Percentiles rank a stretch among this genome's conserved stretches.
Evolutionary conservation across 805 yeast genomes (phyloP).

Genomic region (Babjeviella inositovora): DNA sequence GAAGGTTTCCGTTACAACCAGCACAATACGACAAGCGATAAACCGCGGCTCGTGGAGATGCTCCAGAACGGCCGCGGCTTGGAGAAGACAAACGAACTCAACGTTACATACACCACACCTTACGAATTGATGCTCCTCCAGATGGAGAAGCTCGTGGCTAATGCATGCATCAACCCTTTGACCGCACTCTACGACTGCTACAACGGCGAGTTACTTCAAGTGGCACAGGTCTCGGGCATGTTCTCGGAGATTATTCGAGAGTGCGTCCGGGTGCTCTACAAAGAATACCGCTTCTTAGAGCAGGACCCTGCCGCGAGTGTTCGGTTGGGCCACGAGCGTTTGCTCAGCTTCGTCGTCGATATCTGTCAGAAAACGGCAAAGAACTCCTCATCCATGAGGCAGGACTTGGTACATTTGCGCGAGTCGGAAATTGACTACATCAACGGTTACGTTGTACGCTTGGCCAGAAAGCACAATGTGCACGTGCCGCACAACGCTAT

Average conservation of each 20-base stretch:
- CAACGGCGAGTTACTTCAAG: conserved; percentile 55
- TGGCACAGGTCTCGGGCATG: conserved; percentile 14
- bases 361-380: too few relatives aligned
- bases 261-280: conserved; percentile 20
- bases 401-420: conserved; percentile 38
- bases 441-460: conserved; percentile 58
- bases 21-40: too few relatives aligned
- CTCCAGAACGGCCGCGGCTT: too few relatives aligned
- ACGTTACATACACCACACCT: conserved; percentile 14
- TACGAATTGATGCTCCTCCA: conserved; percentile 37
- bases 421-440: conserved; percentile 70
- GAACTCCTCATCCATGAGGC: conserved; percentile 60
- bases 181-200: conserved; percentile 65
- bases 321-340: conserved; percentile 13
- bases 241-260: conserved; percentile 27
- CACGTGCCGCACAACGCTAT: conserved; percentile 30
- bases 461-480: conserved; percentile 29
- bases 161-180: conserved; percentile 72
- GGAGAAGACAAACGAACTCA: conserved; percentile 9
- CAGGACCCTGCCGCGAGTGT: conserved; percentile 13
- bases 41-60: too few relatives aligned
- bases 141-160: conserved; percentile 61
- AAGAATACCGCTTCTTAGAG: conserved; percentile 5
- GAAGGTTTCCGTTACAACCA: conserved; percentile 8
- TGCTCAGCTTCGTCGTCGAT: too few relatives aligned